Evolutionary conservation across 352 stramenopile genomes (phyloP).

Genomic region (Globisporangium okanoganense): DNA sequence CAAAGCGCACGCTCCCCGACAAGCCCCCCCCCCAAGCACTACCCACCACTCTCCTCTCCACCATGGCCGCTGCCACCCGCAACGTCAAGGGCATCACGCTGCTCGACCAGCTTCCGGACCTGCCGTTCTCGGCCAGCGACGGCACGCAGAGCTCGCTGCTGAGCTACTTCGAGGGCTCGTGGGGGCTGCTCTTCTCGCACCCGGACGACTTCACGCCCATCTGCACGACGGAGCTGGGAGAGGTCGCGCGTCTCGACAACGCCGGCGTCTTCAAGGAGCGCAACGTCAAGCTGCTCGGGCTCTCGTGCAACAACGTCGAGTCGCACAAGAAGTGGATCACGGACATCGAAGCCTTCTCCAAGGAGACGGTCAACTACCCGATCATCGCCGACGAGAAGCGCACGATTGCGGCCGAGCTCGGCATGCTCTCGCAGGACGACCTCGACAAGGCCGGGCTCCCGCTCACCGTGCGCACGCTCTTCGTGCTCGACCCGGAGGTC

Average conservation of each 20-base stretch:
- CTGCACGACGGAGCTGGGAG: constrained; percentile 90
- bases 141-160: constrained; percentile 49
- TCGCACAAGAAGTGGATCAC: constrained; percentile 85
- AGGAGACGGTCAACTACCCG: constrained; percentile 79
- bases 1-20: constrained; percentile 1
- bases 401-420: constrained; percentile 73
- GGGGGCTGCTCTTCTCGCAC: constrained; percentile 77
- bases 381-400: constrained; percentile 42
- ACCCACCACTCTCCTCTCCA: background rate
- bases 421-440: constrained; percentile 87
- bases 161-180: constrained; percentile 56
- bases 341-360: constrained; percentile 48
- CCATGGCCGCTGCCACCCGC: constrained; percentile 6
- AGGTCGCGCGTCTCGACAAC: constrained; percentile 80
- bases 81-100: constrained; percentile 7
- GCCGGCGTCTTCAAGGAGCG: constrained; percentile 69
- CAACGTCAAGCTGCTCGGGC: constrained; percentile 77
- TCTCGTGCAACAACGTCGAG: constrained; percentile 74
- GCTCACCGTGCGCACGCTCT: constrained; percentile 89
- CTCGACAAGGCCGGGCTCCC: constrained; percentile 73
- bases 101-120: constrained; percentile 13
- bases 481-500: constrained; percentile 89
- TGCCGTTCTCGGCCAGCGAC: constrained; percentile 28
- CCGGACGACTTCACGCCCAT: constrained; percentile 91
- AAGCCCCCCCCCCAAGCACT: background rate